phyloP scores from a whole-genome alignment of 1,284 basidiomycete genomes.

The Rhizoctonia solani region DNA sequence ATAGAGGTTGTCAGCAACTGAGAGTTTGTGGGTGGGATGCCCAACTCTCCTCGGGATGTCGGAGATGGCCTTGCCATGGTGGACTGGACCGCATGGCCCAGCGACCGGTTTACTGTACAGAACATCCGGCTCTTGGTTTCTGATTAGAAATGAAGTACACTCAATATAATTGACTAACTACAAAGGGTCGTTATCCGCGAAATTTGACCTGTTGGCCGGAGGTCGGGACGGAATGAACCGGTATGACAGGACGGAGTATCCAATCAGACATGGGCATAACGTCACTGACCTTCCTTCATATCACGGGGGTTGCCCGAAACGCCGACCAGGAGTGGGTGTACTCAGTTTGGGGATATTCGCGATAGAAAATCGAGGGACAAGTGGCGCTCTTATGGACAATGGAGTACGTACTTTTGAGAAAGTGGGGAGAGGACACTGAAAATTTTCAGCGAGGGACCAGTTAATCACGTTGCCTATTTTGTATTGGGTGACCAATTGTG shows the following conservation, averaged over 20 bases:
- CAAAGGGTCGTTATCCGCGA: not conserved
- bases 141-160: too few relatives aligned
- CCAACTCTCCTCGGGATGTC: too few relatives aligned
- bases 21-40: too few relatives aligned
- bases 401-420: too few relatives aligned
- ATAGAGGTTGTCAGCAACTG: too few relatives aligned
- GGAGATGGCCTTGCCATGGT: too few relatives aligned
- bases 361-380: not conserved
- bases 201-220: not conserved
- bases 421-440: too few relatives aligned
- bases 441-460: not conserved
- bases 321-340: constrained; percentile 7
- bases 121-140: too few relatives aligned
- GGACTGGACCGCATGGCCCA: too few relatives aligned
- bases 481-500: constrained; percentile 17
- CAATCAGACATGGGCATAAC: not conserved
- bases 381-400: too few relatives aligned
- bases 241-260: not conserved
- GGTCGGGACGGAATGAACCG: not conserved
- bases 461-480: too few relatives aligned
- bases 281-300: not conserved
- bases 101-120: too few relatives aligned
- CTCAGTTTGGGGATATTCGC: not conserved
- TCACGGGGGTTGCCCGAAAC: not conserved
- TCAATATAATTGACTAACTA: not conserved